phyloP scores from a whole-genome alignment of 306 rosid species.

The Prunus salicina region DNA sequence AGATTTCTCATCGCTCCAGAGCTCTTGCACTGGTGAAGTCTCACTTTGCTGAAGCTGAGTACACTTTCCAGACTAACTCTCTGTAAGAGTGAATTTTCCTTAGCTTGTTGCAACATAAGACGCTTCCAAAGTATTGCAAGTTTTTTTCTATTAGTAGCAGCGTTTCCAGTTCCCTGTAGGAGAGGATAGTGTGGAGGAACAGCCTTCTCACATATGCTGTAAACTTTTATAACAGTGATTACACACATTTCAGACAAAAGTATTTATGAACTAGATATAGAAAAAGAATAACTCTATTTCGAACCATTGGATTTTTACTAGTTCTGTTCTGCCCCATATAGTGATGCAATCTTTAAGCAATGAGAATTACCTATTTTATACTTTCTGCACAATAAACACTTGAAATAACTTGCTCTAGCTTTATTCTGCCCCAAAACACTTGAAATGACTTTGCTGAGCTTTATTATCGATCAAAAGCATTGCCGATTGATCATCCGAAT shows the following conservation, averaged over 20 bases:
- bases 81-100: conserved; percentile 21
- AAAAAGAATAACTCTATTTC: neutral
- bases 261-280: neutral
- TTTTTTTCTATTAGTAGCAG: neutral
- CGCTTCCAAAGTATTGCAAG: neutral
- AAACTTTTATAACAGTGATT: neutral
- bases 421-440: too few species aligned
- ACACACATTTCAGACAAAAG: neutral
- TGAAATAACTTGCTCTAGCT: neutral
- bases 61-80: conserved; percentile 41
- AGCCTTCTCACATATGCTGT: neutral
- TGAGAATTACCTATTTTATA: neutral
- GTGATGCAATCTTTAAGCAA: neutral
- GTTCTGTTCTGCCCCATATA: neutral
- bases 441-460: neutral
- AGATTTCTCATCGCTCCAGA: conserved; percentile 75
- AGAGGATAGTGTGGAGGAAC: neutral
- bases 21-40: conserved; percentile 84
- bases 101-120: neutral
- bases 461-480: neutral
- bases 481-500: neutral
- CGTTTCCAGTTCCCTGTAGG: neutral
- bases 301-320: neutral
- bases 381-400: neutral
- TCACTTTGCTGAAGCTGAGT: conserved; percentile 82